Evolutionary conservation across 192 early-diverging fungal genomes (phyloP), one percentile per base, ranked within the genome.

Genomic region (Allomyces macrogynus): DNA sequence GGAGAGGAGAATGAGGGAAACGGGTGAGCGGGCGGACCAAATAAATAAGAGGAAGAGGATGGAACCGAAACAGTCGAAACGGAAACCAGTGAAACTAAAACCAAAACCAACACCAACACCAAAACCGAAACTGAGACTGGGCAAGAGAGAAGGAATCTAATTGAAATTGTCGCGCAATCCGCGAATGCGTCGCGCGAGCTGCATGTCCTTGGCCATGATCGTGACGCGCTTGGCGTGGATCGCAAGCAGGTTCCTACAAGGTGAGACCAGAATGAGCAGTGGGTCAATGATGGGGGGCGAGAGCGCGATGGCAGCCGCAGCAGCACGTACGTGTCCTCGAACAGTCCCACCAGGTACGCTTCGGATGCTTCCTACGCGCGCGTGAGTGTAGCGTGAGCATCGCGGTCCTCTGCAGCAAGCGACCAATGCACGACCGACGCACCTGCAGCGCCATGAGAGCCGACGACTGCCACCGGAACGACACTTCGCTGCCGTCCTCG

Each of bases 201-300:
- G 89, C 57, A 95, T 91, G 69, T 95, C 92, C 60, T 86, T 82
- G 63, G 88, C 86, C 92, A 91, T 91, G 42, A 95, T 79, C 5
- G 92, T 95, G 10, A 95, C 92, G 9, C 92, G 77, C 70, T 92
- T 92, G n/a, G 90, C 92, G 65, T 95, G 92, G 64, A 95, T 87
- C 0, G 92, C 92, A 64, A 89, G 92, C 24, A 95, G 74, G 68
- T 95, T 95, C 23, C 85, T 87, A 63, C 18, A 68, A 7, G 22
- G 65, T 42, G 66, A 66, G 64, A 68, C 61, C 22, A 61, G n/a
- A 9, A 0, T 16, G 8, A 70, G 54, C 25, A 64, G 42, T 16
- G 60, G 7, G 25, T 62, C 25, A 16, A n/a, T 26, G 8, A 23
- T 8, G 18, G 22, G 10, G 23, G n/a, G n/a, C n/a, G n/a, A n/a